Percentiles rank a stretch among this genome's conserved stretches.
phyloP scores from a whole-genome alignment of 305 asterid species.

The Vinca major region DNA sequence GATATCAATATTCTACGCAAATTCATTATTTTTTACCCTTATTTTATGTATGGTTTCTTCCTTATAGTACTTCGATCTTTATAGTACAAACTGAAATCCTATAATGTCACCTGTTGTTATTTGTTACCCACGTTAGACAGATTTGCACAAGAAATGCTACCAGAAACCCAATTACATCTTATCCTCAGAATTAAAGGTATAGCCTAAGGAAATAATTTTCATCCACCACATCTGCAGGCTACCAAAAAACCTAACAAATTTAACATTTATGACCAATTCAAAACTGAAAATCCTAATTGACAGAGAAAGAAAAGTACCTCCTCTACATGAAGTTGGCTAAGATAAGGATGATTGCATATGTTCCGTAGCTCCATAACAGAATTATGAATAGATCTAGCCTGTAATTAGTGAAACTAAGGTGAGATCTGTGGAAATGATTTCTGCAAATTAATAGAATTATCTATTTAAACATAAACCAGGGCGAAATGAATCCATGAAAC shows the following conservation, averaged over 20 bases:
- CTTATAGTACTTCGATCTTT: background rate
- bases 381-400: conserved; percentile 96
- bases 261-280: background rate
- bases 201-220: background rate
- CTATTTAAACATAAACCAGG: background rate
- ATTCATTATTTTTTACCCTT: background rate
- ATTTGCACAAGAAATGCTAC: background rate
- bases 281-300: conserved; percentile 8
- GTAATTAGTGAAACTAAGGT: conserved; percentile 21
- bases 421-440: conserved; percentile 6
- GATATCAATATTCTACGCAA: background rate
- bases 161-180: background rate
- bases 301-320: conserved; percentile 53
- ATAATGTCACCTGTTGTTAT: background rate
- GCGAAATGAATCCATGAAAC: too few relatives aligned
- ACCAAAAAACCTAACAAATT: background rate
- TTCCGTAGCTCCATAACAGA: conserved; percentile 98
- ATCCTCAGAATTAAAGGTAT: background rate
- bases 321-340: conserved; percentile 96
- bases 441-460: background rate
- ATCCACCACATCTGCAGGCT: background rate
- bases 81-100: background rate
- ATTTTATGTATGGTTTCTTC: background rate
- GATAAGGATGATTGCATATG: conserved; percentile 98
- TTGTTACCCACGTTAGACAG: background rate